Base-by-base conservation (phyloP, 2,329 filamentous ascomycete species). In the Aureobasidium sp. region DNA sequence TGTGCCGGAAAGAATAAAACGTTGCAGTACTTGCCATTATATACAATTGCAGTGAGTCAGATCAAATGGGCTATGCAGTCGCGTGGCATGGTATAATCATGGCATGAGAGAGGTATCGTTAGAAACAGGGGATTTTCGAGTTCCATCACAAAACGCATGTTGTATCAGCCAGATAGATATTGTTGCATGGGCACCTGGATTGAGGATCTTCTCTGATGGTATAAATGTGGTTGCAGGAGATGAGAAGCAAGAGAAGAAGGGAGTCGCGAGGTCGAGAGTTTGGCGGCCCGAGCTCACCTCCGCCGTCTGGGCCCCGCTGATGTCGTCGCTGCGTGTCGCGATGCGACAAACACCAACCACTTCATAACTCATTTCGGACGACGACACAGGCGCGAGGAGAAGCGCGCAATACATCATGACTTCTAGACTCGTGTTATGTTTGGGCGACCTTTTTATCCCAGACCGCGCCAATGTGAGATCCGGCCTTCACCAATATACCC, bases 371-470 rank as follows among this genome's bases (percentile, higher is more conserved):
- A 49, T 41, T 20, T 15, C 22, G 31, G 27, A 25, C 3, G 14
- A 45, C 27, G 14, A 55, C 36, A 45, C 27, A 36, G 44, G 56
- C 44, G 44, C 56, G 41, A 49, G 11, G 15, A 14, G 11, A 14
- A 41, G 56, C 34, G 45, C 56, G 14, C 20, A 37, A 22, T 15
- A 51, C 12, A 70, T 73, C 59, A 88, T 85, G 81, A 91, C 93
- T 80, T 90, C 91, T 67, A 90, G 93, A 77, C 83, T 96, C 68
- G 91, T 96, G 73, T 84, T 96, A 73, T 90, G 94, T 72, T 90
- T 96, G 69, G 91, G 91, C 75, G 91, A 96, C 79, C 85, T 96
- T 61, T 91, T 96, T 79, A 96, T 96, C 77, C 91, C 91, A 70
- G 91, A 96, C 77, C 84, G 91, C 74, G 91, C 91, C 69, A 86